phyloP scores from a whole-genome alignment of 257 asterid species.

The Solanum pimpinellifolium region DNA sequence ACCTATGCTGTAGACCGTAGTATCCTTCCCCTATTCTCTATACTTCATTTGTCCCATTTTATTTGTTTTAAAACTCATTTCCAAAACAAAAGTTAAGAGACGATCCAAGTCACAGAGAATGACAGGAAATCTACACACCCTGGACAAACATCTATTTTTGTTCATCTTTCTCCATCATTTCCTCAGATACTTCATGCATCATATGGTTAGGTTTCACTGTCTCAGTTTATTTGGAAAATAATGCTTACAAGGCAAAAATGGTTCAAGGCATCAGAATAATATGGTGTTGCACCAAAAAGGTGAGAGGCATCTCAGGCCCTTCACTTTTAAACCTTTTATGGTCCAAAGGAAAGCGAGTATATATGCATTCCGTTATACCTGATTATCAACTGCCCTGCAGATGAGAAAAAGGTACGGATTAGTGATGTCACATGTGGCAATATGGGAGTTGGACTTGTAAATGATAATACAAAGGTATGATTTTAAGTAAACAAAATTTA shows the following conservation, averaged over 20 bases:
- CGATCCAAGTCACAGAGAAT: neutral
- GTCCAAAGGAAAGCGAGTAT: neutral
- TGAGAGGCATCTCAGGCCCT: neutral
- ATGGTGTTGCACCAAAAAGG: neutral
- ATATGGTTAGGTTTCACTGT: neutral
- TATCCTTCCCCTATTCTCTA: neutral
- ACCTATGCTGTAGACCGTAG: neutral
- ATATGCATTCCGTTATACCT: slow-evolving; percentile 28
- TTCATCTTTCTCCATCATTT: neutral
- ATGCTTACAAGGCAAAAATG: neutral
- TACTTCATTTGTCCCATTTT: neutral
- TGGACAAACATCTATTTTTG: neutral
- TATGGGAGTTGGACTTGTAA: neutral
- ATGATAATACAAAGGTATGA: neutral
- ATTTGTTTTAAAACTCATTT: neutral
- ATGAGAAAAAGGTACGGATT: slow-evolving; percentile 16
- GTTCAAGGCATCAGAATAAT: neutral
- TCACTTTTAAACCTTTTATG: neutral
- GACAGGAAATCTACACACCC: neutral
- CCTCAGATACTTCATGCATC: neutral
- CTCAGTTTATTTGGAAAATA: neutral
- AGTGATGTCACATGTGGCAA: neutral
- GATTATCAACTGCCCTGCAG: slow-evolving; percentile 97
- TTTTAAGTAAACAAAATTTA: neutral
- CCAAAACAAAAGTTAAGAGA: neutral